Conservation (phyloP, 1,284 basidiomycete species). For the Sphaerobolus stellatus region DNA sequence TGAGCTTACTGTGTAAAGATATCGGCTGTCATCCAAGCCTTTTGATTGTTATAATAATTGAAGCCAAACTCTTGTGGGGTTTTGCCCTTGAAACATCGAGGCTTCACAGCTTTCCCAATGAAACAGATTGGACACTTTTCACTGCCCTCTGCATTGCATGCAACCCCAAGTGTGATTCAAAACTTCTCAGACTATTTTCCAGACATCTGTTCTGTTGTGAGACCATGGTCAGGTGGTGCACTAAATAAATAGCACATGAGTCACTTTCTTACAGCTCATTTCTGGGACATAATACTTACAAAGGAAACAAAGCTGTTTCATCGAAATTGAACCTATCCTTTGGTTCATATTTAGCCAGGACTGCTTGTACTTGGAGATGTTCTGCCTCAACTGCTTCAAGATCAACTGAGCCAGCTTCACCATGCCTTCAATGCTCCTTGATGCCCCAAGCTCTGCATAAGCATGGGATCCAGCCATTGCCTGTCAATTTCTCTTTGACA, state of each 20-base stretch:
- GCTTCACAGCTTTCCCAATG: conserved; percentile 30
- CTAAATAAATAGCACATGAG: neutral
- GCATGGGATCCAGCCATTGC: no score
- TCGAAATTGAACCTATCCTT: conserved; percentile 39
- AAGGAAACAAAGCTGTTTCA: conserved; percentile 36
- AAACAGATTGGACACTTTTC: conserved; percentile 27
- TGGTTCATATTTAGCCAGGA: conserved; percentile 20
- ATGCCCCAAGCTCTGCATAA: no score
- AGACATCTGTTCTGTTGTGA: conserved; percentile 21
- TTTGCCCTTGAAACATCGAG: conserved; percentile 10
- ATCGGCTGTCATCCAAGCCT: conserved; percentile 34
- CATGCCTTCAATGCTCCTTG: conserved; percentile 31
- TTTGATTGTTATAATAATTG: conserved; percentile 31
- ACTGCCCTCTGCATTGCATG: conserved; percentile 32
- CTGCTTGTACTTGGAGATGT: conserved; percentile 18
- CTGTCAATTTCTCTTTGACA: no score
- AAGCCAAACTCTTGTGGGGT: conserved; percentile 27
- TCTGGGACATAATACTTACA: conserved; percentile 16
- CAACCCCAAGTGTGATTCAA: conserved; percentile 30
- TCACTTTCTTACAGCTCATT: neutral
- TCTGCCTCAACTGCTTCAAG: conserved; percentile 22
- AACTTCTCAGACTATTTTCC: conserved; percentile 27
- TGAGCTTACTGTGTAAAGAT: no score
- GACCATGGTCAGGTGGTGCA: conserved; percentile 21
- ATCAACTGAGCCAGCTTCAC: conserved; percentile 31